A percentile compares a stretch with the other conserved stretches of the same genome.
These are phyloP conservation scores for Botryotinia globosa DNA, from an alignment of 2,329 filamentous ascomycete species.

Conservation along the genomic window DNA sequence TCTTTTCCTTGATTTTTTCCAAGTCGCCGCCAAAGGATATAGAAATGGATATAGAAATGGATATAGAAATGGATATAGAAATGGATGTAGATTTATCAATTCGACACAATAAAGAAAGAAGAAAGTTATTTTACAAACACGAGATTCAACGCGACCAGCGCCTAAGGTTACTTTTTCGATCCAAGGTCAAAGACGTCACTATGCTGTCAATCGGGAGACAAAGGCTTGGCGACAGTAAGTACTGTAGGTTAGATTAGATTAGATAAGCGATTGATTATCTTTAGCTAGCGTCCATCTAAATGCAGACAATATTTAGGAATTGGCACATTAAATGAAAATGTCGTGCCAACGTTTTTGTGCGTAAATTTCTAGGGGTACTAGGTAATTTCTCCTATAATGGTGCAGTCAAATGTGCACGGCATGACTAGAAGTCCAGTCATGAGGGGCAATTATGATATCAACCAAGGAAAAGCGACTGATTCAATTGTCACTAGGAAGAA, in stretches of 20 bases:
- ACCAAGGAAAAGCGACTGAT: not conserved
- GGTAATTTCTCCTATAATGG: not conserved
- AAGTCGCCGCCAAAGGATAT: not conserved
- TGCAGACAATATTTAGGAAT: not conserved
- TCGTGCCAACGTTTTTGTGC: not conserved
- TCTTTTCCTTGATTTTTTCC: not conserved
- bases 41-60: not conserved
- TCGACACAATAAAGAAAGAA: not conserved
- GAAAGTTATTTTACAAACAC: not conserved
- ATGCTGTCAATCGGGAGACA: not conserved
- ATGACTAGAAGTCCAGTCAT: not conserved
- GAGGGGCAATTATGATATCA: not conserved
- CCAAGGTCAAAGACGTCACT: slow-evolving; percentile 3
- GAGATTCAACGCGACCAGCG: not conserved
- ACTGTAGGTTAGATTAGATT: no score
- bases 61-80: not conserved
- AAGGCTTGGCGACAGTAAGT: not conserved
- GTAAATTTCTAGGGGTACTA: no score
- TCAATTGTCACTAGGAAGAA: not conserved
- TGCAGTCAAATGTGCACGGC: not conserved
- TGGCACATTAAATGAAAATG: not conserved
- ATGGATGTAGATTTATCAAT: not conserved
- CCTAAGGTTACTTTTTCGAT: slow-evolving; percentile 2
- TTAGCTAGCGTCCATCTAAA: not conserved
- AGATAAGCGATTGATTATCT: not conserved